A percentile compares a stretch with the other conserved stretches of the same genome.
Evolutionary conservation across 345 rosid genomes (phyloP).

Genomic region (Salix purpurea): DNA sequence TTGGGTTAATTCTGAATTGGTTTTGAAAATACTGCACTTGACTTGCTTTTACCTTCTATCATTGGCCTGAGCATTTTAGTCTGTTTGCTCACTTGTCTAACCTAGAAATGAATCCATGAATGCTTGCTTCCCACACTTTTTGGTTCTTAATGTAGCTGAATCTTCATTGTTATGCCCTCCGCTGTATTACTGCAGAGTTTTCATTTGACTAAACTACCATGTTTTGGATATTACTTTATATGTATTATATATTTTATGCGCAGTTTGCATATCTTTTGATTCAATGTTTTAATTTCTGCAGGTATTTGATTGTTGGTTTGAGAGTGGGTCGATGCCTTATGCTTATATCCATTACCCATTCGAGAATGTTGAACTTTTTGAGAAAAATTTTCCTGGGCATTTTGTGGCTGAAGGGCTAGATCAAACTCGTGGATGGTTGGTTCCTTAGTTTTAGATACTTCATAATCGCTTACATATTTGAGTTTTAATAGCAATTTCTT

Average conservation of each 20-base stretch:
- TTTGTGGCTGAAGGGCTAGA: constrained; percentile 99
- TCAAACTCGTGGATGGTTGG: constrained; percentile 99
- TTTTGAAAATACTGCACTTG: not conserved
- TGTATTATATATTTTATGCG: not conserved
- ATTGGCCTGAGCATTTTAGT: not conserved
- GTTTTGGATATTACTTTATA: not conserved
- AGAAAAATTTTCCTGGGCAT: constrained; percentile 93
- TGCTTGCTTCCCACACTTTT: not conserved
- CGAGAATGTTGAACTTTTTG: constrained; percentile 85
- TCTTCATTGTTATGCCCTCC: not conserved
- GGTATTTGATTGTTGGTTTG: constrained; percentile 99
- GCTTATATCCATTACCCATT: constrained; percentile 98
- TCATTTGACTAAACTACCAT: not conserved
- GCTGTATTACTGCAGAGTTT: not conserved
- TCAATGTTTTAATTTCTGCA: constrained; percentile 26
- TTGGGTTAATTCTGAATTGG: not conserved
- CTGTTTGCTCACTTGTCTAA: not conserved
- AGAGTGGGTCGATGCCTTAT: constrained; percentile 99
- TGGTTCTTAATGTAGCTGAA: not conserved
- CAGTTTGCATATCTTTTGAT: not conserved
- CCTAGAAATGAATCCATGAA: not conserved
- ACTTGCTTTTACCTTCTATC: not conserved
- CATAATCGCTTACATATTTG: not conserved
- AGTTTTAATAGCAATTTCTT: not conserved
- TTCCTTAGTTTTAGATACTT: constrained; percentile 16